Evolutionary conservation across 257 asterid species (phyloP), one percentile per base, ranked within the genome.

Genomic region (Solanum pinnatisectum): DNA sequence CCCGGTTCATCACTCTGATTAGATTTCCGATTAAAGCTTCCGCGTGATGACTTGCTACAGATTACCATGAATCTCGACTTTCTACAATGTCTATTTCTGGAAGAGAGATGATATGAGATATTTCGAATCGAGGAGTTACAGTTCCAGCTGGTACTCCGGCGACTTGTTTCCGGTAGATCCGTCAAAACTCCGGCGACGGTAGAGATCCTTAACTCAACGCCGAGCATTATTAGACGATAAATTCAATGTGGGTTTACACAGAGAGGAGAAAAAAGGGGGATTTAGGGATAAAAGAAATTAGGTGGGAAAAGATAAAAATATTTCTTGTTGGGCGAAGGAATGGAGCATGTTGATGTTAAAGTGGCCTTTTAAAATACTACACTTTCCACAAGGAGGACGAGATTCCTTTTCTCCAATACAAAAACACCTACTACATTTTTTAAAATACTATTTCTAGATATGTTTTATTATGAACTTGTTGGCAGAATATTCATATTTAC

Each of bases 1-100:
- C 40, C 49, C 30, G 44, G 88, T 8, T 73, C 89, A 23, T 49
- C 87, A 32, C 68, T 71, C 37, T 78, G 72, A 84, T 87, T 87
- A 18, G 90, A 85, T 72, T 83, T 59, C 35, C 59, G 37, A 78
- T 83, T 63, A 25, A 79, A 91, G 79, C 94, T 88, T 70, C 92
- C 92, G 49, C 52, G 83, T 20, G 90, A 89, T 25, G 88, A 88
- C 16, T 87, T 89, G 73, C 91, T 86, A 16, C 89, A 87, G 63
- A 87, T 86, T n/a, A 30, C 67, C 52, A 25, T 22, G 20, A 88
- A 83, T 81, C 70, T 91, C 20, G 74, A 87, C 42, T 30, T 20
- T 60, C 86, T 30, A 18, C 78, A 83, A 73, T 56, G 86, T 60
- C 81, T 56, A 39, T 87, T 89, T 39, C 84, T 30, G 40, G 82